Base-by-base conservation (phyloP, 2,329 filamentous ascomycete genomes). In the Thielaviopsis ethacetica region DNA sequence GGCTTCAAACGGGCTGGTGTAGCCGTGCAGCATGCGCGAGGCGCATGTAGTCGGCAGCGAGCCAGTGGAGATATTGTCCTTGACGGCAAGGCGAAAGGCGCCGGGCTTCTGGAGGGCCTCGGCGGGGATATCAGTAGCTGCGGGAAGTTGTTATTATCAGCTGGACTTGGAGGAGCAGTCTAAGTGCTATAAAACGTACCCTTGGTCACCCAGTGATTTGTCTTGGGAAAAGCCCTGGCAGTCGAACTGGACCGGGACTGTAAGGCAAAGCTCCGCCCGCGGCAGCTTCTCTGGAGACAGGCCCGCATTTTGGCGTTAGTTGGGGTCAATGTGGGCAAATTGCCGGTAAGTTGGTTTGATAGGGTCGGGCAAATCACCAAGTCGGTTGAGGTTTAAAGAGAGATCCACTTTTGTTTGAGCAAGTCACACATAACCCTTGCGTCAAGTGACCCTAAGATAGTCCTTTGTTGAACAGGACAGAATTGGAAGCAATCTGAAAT, bases 11-110 rank as follows among this genome's bases (percentile, higher is more conserved):
- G 91, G 88, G 62, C 86, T 89, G 41, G 70, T 73, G 70, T 91
- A 88, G 62, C 74, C 75, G n/a, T 75, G 68, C 49, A 97, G 79
- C 58, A 89, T 86, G 21, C 73, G 73, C 2, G 91, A 96, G 63
- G 83, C 88, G 71, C 90, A 95, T 71, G 91, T 94, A 24, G 91
- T 95, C 1, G 80, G 78, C n/a, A 81, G 70, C 38, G 76, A 72
- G 21, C 67, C 68, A 0, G 84, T 86, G 57, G 83, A 80, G 63
- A 91, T 88, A 67, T 90, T 91, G 71, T 91, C 86, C 67, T 91
- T 91, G 57, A 90, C 74, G 4, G 83, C 82, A 56, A 87, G 72
- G 34, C 68, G 69, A 62, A 78, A 75, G 5, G 66, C 52, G n/a
- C 57, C 57, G 17, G 54, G 54, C 54, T 24, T 54, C n/a, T 30